Evolutionary conservation across 257 asterid species (phyloP).

Genomic region (Rhazya stricta): DNA sequence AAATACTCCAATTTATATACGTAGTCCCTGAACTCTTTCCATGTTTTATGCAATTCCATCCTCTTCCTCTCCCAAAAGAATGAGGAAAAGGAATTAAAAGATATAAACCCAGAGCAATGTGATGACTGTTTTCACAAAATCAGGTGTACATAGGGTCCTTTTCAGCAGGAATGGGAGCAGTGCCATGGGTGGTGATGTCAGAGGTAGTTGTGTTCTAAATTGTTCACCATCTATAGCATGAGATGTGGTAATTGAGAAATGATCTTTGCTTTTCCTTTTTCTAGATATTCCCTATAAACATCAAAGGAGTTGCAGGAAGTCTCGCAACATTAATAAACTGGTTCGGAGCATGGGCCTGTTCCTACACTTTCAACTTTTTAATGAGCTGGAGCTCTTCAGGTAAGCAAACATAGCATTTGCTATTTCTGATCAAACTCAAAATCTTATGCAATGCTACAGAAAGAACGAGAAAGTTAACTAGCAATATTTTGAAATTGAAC

Average conservation of each 20-base stretch:
- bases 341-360: slow-evolving; percentile 93
- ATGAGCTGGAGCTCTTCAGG: slow-evolving; percentile 90
- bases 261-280: slow-evolving; percentile 7
- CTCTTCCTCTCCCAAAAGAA: not conserved
- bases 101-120: not conserved
- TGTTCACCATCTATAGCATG: not conserved
- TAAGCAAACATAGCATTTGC: slow-evolving; percentile 18
- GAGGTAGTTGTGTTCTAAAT: slow-evolving; percentile 45
- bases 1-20: not conserved
- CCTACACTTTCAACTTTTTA: slow-evolving; percentile 87
- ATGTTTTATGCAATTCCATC: not conserved
- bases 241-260: not conserved
- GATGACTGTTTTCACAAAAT: slow-evolving; percentile 9
- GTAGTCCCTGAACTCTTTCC: not conserved
- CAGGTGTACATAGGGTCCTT: slow-evolving; percentile 83
- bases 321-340: slow-evolving; percentile 84
- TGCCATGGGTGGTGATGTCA: slow-evolving; percentile 99
- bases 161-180: slow-evolving; percentile 96
- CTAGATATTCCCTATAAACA: slow-evolving; percentile 86
- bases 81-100: not conserved
- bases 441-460: not conserved
- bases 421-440: not conserved
- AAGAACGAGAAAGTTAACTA: not conserved
- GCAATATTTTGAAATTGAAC: not conserved
- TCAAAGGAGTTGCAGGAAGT: slow-evolving; percentile 95